A percentile compares a stretch with the other conserved stretches of the same genome.
phyloP scores from a whole-genome alignment of 1,284 basidiomycete species.

The Violaceomyces palustris region DNA sequence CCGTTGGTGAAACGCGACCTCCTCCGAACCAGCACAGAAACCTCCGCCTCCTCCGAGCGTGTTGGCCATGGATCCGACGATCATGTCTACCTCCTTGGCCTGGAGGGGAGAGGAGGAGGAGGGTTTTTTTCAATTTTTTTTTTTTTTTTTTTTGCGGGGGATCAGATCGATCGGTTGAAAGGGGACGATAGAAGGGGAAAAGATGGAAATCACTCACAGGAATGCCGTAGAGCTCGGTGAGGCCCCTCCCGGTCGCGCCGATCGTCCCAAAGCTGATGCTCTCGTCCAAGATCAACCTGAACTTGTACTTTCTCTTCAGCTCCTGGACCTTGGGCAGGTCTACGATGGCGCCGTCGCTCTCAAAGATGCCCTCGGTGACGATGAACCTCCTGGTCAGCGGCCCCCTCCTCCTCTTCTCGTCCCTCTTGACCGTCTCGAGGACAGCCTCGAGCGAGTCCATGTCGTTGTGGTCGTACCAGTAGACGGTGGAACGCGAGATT shows the following conservation, averaged over 20 bases:
- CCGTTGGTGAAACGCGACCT: conserved; percentile 84
- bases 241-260: conserved; percentile 84
- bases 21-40: conserved; percentile 84
- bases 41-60: conserved; percentile 81
- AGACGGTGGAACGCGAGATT: conserved; percentile 83
- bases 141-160: no score
- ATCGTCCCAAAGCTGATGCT: conserved; percentile 86
- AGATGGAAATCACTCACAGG: conserved; percentile 56
- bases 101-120: conserved; percentile 1
- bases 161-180: no score
- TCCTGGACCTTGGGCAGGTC: conserved; percentile 90
- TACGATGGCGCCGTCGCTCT: conserved; percentile 83
- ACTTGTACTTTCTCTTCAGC: conserved; percentile 91
- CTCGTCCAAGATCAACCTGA: conserved; percentile 90
- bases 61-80: conserved; percentile 75
- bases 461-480: conserved; percentile 94
- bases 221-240: conserved; percentile 89
- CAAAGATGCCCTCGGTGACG: conserved; percentile 93
- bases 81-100: conserved; percentile 58
- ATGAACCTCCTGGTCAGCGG: conserved; percentile 89
- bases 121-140: no score
- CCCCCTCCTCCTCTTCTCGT: conserved; percentile 73
- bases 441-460: conserved; percentile 83
- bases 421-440: conserved; percentile 75
- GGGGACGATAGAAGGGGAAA: background rate